phyloP scores from a whole-genome alignment of 1,139 yeast species.

The Magnusiomyces sp. region DNA sequence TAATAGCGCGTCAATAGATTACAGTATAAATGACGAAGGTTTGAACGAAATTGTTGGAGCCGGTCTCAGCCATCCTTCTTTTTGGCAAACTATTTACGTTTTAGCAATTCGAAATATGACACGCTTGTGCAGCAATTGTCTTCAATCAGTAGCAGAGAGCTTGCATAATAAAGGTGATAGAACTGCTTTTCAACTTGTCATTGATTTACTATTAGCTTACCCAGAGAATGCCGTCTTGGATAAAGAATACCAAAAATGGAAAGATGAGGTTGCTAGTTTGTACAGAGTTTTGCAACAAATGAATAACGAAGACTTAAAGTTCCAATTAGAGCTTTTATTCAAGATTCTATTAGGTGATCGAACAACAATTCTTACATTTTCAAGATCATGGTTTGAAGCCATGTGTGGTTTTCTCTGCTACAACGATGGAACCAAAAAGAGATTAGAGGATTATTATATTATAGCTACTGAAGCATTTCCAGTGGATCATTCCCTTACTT shows the following conservation, averaged over 20 bases:
- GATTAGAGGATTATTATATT: constrained; percentile 38
- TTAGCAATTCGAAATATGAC: constrained; percentile 56
- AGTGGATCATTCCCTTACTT: constrained; percentile 34
- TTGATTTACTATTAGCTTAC: constrained; percentile 19
- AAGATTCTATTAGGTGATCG: constrained; percentile 42
- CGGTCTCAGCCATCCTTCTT: constrained; percentile 21
- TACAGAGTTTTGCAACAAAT: constrained; percentile 10
- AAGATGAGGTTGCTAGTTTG: constrained; percentile 16
- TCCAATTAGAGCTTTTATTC: constrained; percentile 16
- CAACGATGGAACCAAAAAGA: constrained; percentile 46
- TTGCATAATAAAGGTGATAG: constrained; percentile 11
- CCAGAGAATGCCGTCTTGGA: constrained; percentile 15
- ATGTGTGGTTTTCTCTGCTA: constrained; percentile 53
- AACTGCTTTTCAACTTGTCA: constrained; percentile 18
- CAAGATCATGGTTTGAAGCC: constrained; percentile 66
- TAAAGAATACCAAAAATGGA: constrained; percentile 22
- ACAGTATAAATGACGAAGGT: too few species aligned
- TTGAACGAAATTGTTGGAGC: too few species aligned
- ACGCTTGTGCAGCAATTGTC: constrained; percentile 36
- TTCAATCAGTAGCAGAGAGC: constrained; percentile 12
- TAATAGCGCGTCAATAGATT: constrained; percentile 4
- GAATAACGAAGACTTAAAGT: constrained; percentile 9
- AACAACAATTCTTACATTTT: constrained; percentile 40
- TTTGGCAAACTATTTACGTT: constrained; percentile 59
- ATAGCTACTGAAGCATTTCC: constrained; percentile 31